A percentile compares a stretch with the other conserved stretches of the same genome.
phyloP scores from a whole-genome alignment of 352 stramenopile species.

The Thalassiosira ordinaria region DNA sequence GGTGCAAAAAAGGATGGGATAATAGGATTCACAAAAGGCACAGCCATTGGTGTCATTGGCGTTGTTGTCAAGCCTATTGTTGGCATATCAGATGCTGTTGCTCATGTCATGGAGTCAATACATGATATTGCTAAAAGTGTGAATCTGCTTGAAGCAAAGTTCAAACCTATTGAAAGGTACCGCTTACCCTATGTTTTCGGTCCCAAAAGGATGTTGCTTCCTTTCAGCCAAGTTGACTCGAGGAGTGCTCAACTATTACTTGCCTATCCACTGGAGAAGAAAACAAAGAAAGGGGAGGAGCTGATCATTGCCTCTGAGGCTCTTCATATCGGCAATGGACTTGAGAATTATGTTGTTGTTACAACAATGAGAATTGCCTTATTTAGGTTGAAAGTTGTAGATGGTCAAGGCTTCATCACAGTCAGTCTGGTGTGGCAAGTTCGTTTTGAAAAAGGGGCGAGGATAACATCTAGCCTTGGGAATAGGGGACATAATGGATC shows the following conservation, averaged over 20 bases:
- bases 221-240: constrained; percentile 72
- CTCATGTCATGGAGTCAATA: constrained; percentile 80
- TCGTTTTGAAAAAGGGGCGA: constrained; percentile 37
- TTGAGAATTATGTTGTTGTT: constrained; percentile 80
- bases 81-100: constrained; percentile 82
- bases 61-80: constrained; percentile 81
- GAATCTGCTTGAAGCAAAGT: constrained; percentile 81
- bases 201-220: constrained; percentile 68
- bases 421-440: constrained; percentile 78
- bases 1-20: constrained; percentile 70
- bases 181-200: constrained; percentile 82
- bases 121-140: constrained; percentile 84
- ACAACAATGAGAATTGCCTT: constrained; percentile 77
- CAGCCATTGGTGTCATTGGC: constrained; percentile 72
- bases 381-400: constrained; percentile 75
- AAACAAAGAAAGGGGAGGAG: constrained; percentile 66
- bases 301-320: constrained; percentile 75
- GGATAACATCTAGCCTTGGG: constrained; percentile 64
- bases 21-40: constrained; percentile 71
- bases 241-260: constrained; percentile 76
- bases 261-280: constrained; percentile 64
- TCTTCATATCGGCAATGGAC: constrained; percentile 69
- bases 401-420: constrained; percentile 58
- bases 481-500: constrained; percentile 73
- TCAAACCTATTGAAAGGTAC: constrained; percentile 71